Base-by-base conservation (phyloP, 2,329 filamentous ascomycete genomes). In the Metarhizium humberi region DNA sequence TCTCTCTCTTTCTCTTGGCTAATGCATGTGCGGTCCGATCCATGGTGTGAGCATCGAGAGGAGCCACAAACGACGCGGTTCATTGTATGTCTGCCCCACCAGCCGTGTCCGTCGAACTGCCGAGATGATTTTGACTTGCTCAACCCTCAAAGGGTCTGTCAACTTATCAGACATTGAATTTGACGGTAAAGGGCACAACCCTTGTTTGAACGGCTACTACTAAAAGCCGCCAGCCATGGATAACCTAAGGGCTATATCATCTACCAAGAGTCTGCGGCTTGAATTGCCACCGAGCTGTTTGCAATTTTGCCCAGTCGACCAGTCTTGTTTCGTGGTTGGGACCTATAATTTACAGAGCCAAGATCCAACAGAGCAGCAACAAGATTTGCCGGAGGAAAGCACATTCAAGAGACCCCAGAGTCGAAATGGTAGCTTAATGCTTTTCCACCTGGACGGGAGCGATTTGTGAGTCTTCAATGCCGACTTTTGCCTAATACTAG, bases 221-320 rank as follows among this genome's bases (percentile, higher is more conserved):
- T 2, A 29, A 20, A 3, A 13, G 34, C 32, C 2, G 29, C 8
- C 20, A 30, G 16, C 14, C 34, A 69, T 69, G 67, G 58, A 58
- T 20, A 30, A 55, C 6, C 13, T 59, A 30, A 56, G 57, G 16
- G 30, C 63, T 7, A 65, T 78, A 34, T 59, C 63, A 8, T 79
- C 80, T 6, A 67, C 77, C 36, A 67, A 71, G 51, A 80, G 80
- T 3, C 64, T 80, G 34, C 75, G 68, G 4, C 72, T 90, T 20
- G 81, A 88, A 53, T 74, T 88, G 0, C 88, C 88, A 4, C 88
- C 88, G 2, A 89, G 87, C 64, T 92, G 88, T 65, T 76, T 91
- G n/a, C 84, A 88, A 58, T 90, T 91, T 63, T 87, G 82, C 59
- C 83, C 84, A 1, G 68, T 71, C 1, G 66, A 82, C 56, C 80